Evolutionary conservation across 2,329 filamentous ascomycete genomes (phyloP), one percentile per base, ranked within the genome.

Genomic region (Orbilia ellipsospora): DNA sequence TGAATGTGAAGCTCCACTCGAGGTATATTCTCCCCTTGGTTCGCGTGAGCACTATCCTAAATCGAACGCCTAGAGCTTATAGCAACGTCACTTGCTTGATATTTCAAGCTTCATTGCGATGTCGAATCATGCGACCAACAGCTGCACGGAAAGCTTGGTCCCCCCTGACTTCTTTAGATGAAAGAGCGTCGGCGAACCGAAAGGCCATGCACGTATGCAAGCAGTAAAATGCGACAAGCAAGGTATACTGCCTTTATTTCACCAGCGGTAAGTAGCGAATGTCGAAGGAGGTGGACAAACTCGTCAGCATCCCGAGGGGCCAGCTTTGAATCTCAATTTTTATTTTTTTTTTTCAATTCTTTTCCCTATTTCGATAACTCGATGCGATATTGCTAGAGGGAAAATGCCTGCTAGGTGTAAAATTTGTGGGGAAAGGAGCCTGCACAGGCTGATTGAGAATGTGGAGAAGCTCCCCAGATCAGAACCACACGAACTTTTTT

Each of bases 21-120:
- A 44, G 56, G 40, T 62, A 36, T 36, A 36, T 36, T 36, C 31
- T 36, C 31, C 31, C 20, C 10, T 40, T 13, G 15, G 60, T 42
- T 70, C 23, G 23, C 50, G 57, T 63, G 57, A 70, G 51, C 59
- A 57, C 42, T 57, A 63, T 63, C 18, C 66, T 48, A 5, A 50
- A 57, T 62, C 23, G 13, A 44, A 57, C 7, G 4, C 16, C 36
- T 40, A 56, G 51, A 50, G 45, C 51, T 56, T 64, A 45, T 64
- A 16, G 23, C 20, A n/a, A 20, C 3, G 7, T 42, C 31, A 36
- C 31, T 36, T 36, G 31, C 31, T 36, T 36, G 31, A 6, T 36
- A 36, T 36, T 36, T 36, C 31, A 36, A 36, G 31, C 31, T 36
- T 36, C 31, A 36, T 36, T 36, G 31, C 31, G 31, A 36, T 36